Evolutionary conservation across 2,329 filamentous ascomycete genomes (phyloP), one percentile per base, ranked within the genome.

Genomic region (Calonectria crousiana): DNA sequence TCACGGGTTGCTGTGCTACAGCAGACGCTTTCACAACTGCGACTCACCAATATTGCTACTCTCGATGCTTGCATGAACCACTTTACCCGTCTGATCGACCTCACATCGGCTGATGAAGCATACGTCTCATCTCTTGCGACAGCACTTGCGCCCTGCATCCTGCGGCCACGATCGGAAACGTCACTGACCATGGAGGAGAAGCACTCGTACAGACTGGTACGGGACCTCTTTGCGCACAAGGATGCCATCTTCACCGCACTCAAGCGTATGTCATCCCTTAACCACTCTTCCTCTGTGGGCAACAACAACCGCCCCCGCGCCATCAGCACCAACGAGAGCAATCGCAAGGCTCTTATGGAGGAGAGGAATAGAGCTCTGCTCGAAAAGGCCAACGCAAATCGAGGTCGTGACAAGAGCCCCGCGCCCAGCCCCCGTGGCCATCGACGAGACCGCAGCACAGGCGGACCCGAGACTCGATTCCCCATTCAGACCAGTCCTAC

Each of bases 1-100:
- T 93, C 95, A 16, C 94, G 97, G 68, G 91, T 99, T 77, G 94
- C 95, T 69, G 95, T 98, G 74, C 91, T 99, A 41, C 97, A 99
- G 85, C 98, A 97, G 80, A 98, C 97, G 0, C 93, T 99, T 71
- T 96, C 96, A 49, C 96, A 98, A 84, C 91, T 99, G 71, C 94
- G 96, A 75, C 92, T 99, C 71, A 95, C 97, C 77, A 99, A 99
- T 84, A 99, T 99, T 84, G 97, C 97, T 62, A 98, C 97, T n/a
- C 92, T 99, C 74, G 97, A 99, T 84, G 97, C 97, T 51, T 94
- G 98, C 83, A 98, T 97, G 90, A 98, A 98, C 78, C 97, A 99
- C 86, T 98, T 99, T 84, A 98, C 96, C 49, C 94, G 97, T 74
- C 89, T 99, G 74, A 97, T 99, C 82, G 97, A 99, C 84, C 90